Evolutionary conservation across 1,284 basidiomycete species (phyloP).

Genomic region (Hypsizygus ulmarius): DNA sequence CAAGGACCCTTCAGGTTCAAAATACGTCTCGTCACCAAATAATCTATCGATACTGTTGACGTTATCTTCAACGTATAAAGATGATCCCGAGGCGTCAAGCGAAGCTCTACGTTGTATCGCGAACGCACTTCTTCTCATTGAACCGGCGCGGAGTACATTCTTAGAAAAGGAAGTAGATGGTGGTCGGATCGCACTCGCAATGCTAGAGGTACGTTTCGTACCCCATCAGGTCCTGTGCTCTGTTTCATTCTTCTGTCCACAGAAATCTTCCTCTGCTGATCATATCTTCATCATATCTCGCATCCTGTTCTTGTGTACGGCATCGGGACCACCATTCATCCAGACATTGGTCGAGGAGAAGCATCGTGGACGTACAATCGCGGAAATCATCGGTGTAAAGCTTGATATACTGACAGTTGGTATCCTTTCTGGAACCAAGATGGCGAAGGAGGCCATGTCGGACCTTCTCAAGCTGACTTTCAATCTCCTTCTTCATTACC

Average conservation of each 20-base stretch:
- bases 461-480: conserved; percentile 78
- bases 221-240: conserved; percentile 1
- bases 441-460: conserved; percentile 67
- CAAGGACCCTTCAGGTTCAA: conserved; percentile 67
- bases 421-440: conserved; percentile 49
- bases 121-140: conserved; percentile 70
- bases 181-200: conserved; percentile 50
- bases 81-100: conserved; percentile 57
- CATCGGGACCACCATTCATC: conserved; percentile 50
- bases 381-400: conserved; percentile 60
- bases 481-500: conserved; percentile 71
- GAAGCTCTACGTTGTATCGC: conserved; percentile 76
- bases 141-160: conserved; percentile 57
- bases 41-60: conserved; percentile 55
- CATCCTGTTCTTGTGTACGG: conserved; percentile 72
- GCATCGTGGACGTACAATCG: conserved; percentile 48
- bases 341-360: conserved; percentile 60
- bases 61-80: conserved; percentile 49
- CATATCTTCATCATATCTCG: conserved; percentile 72
- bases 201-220: conserved; percentile 55
- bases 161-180: conserved; percentile 59
- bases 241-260: conserved; percentile 9
- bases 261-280: conserved; percentile 64
- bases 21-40: conserved; percentile 50
- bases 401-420: conserved; percentile 48